Conservation (phyloP, 139 green algal genomes). For the Ettlia oleoabundans region DNA sequence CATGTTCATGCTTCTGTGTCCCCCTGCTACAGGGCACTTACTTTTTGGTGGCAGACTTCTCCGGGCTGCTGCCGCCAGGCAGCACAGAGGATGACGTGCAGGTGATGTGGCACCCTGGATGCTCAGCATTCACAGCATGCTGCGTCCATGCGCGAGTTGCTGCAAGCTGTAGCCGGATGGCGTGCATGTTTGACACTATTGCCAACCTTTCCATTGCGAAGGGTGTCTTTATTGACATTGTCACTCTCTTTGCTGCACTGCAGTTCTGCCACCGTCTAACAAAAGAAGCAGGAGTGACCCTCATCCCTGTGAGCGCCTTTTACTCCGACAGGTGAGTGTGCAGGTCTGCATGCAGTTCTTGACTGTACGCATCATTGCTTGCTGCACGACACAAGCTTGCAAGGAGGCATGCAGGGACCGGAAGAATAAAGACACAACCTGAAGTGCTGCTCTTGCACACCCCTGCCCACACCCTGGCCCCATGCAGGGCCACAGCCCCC, state of each 20-base stretch:
- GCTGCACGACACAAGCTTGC: no score
- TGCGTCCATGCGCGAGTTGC: no score
- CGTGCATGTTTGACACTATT: no score
- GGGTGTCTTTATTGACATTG: background rate
- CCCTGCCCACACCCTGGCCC: no score
- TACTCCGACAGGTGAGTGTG: slow-evolving; percentile 39
- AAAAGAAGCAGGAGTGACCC: slow-evolving; percentile 72
- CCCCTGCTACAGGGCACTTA: slow-evolving; percentile 71
- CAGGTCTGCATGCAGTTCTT: background rate
- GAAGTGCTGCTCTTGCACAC: no score
- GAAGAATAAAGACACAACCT: no score
- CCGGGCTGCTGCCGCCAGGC: slow-evolving; percentile 26
- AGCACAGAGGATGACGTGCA: slow-evolving; percentile 34
- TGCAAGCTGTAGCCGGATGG: no score
- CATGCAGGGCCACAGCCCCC: slow-evolving; percentile 34
- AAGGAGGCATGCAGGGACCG: no score
- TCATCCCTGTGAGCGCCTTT: slow-evolving; percentile 72
- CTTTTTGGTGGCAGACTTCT: slow-evolving; percentile 78
- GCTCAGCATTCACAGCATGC: background rate
- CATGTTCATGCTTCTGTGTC: background rate
- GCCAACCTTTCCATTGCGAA: no score
- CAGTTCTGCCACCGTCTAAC: slow-evolving; percentile 75
- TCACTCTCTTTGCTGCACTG: background rate
- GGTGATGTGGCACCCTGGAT: background rate
- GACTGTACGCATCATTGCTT: no score